Evolutionary conservation across 192 early-diverging fungal genomes (phyloP).

Genomic region (Entomortierella lignicola): DNA sequence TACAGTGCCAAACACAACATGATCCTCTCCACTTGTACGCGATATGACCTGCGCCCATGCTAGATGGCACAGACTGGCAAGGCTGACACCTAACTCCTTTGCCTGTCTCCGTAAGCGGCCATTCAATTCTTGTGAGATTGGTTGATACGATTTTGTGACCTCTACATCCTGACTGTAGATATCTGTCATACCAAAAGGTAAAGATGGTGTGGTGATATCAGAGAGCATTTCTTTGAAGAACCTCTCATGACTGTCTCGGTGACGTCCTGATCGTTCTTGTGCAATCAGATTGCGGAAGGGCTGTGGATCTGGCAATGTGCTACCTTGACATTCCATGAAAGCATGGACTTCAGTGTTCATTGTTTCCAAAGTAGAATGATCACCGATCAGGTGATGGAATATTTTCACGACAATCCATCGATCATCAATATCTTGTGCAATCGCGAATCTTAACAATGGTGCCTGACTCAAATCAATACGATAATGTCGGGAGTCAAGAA

Average conservation of each 20-base stretch:
- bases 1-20: constrained; percentile 2
- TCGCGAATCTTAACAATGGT: background rate
- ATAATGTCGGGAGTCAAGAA: too few relatives aligned
- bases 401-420: background rate
- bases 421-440: background rate
- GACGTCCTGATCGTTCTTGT: background rate
- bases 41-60: constrained; percentile 1
- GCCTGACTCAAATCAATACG: background rate
- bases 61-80: background rate
- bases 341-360: background rate
- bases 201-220: background rate
- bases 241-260: background rate
- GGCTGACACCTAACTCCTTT: background rate
- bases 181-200: background rate
- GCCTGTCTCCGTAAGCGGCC: background rate
- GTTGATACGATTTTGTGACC: background rate
- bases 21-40: background rate
- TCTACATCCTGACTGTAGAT: background rate
- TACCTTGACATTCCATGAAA: background rate
- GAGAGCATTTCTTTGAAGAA: background rate
- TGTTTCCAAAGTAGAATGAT: background rate
- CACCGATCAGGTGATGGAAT: background rate
- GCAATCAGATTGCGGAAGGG: background rate
- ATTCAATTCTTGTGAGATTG: background rate
- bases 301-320: background rate